Evolutionary conservation across 2,329 filamentous ascomycete genomes (phyloP).

Genomic region (Zymoseptoria tritici): DNA sequence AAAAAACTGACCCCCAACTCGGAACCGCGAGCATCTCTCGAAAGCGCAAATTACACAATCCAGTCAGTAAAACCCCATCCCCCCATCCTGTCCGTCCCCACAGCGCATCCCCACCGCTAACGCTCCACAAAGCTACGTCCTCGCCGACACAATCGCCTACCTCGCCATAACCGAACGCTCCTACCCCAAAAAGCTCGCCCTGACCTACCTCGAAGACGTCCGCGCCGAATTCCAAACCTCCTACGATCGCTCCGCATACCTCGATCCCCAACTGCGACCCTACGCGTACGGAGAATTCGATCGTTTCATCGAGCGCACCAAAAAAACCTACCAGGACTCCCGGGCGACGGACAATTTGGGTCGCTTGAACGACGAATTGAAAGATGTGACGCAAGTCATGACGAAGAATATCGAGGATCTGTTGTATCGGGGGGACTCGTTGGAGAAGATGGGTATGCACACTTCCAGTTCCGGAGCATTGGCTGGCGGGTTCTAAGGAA

Average conservation of each 20-base stretch:
- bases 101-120: constrained; percentile 10
- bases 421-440: constrained; percentile 83
- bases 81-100: not conserved
- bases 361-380: constrained; percentile 91
- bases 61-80: constrained; percentile 50
- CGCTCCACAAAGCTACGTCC: constrained; percentile 59
- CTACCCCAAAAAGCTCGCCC: constrained; percentile 95
- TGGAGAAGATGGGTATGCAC: constrained; percentile 83
- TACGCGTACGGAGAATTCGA: constrained; percentile 99
- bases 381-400: constrained; percentile 98
- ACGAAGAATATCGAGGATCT: constrained; percentile 99
- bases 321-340: constrained; percentile 87
- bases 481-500: too few relatives aligned
- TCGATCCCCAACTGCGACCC: constrained; percentile 67
- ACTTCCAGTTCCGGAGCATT: too few relatives aligned
- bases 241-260: constrained; percentile 67
- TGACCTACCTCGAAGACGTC: constrained; percentile 94
- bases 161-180: constrained; percentile 87
- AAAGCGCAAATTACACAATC: constrained; percentile 72
- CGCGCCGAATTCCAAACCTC: constrained; percentile 82
- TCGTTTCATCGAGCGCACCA: constrained; percentile 88
- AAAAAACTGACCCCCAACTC: constrained; percentile 82
- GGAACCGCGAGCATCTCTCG: constrained; percentile 85
- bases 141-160: constrained; percentile 78
- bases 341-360: constrained; percentile 88